A percentile compares a stretch with the other conserved stretches of the same genome.
phyloP scores from a whole-genome alignment of 768 basidiomycete genomes.

The Hypholoma sublateritium region DNA sequence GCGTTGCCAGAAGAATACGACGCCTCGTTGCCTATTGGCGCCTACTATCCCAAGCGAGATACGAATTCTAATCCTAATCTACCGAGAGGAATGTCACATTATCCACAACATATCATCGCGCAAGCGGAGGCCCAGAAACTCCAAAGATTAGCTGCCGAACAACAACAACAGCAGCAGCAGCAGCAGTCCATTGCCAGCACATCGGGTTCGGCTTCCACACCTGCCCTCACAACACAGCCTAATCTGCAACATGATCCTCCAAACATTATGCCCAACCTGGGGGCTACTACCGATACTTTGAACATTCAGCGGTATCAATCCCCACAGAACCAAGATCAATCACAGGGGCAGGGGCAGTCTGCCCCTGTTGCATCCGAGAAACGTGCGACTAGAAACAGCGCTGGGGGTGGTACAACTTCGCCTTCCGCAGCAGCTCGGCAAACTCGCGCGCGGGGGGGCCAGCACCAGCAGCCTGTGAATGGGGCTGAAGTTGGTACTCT shows the following conservation, averaged over 20 bases:
- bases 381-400: constrained; percentile 16
- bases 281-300: constrained; percentile 16
- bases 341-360: constrained; percentile 3
- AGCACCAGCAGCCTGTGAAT: constrained; percentile 13
- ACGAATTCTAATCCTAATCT: constrained; percentile 25
- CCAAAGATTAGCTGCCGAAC: constrained; percentile 21
- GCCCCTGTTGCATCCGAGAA: constrained; percentile 7
- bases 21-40: constrained; percentile 43
- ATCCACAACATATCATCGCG: constrained; percentile 50
- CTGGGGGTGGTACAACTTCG: constrained; percentile 7
- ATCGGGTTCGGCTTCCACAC: constrained; percentile 16
- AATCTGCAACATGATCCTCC: neutral
- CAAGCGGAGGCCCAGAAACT: constrained; percentile 36
- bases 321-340: constrained; percentile 8
- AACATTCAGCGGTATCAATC: constrained; percentile 30
- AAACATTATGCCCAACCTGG: neutral
- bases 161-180: constrained; percentile 17
- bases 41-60: constrained; percentile 43
- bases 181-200: constrained; percentile 20
- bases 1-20: constrained; percentile 77
- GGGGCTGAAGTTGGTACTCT: constrained; percentile 2
- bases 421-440: constrained; percentile 10
- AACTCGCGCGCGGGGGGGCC: constrained; percentile 12
- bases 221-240: neutral
- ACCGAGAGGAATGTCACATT: constrained; percentile 41